These are phyloP conservation scores for Suillus alpinus DNA, from an alignment of 768 basidiomycete species.

Conservation along the genomic window DNA sequence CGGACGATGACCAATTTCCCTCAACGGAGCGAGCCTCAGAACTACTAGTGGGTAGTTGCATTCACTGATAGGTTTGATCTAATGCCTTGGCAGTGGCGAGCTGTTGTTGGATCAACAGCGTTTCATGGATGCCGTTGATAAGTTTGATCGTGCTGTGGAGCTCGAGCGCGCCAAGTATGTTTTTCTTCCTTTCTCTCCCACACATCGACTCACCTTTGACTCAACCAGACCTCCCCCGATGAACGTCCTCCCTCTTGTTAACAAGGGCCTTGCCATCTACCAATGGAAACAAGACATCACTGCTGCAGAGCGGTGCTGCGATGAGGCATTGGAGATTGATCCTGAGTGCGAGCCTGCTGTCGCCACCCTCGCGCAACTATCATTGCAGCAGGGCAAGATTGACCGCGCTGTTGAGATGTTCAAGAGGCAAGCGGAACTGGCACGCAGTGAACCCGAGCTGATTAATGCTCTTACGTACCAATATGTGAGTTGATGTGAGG, in stretches of 20 bases:
- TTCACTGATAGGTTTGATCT: not conserved
- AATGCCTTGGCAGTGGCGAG: constrained; percentile 65
- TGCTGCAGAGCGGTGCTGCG: constrained; percentile 79
- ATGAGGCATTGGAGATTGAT: constrained; percentile 86
- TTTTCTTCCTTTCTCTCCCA: not conserved
- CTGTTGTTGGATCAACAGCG: constrained; percentile 88
- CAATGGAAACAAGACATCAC: constrained; percentile 92
- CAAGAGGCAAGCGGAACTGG: constrained; percentile 76
- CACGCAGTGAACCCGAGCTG: constrained; percentile 89
- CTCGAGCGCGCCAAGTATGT: constrained; percentile 75
- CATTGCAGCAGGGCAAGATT: constrained; percentile 87
- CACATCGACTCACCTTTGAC: not conserved
- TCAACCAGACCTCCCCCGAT: constrained; percentile 40
- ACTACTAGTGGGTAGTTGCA: constrained; percentile 79
- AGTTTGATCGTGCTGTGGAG: constrained; percentile 90
- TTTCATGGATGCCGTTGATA: constrained; percentile 84
- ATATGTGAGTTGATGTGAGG: constrained; percentile 51
- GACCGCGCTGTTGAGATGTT: constrained; percentile 87
- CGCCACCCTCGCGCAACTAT: constrained; percentile 91
- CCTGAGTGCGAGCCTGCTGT: constrained; percentile 95
- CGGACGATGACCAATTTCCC: constrained; percentile 84
- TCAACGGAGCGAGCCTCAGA: constrained; percentile 81
- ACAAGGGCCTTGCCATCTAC: constrained; percentile 95
- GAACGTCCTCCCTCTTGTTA: constrained; percentile 92
- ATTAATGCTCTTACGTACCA: constrained; percentile 73